A percentile compares a stretch with the other conserved stretches of the same genome.
Conservation (phyloP, 2,329 filamentous ascomycete species). For the Cryphonectria carpinicola region DNA sequence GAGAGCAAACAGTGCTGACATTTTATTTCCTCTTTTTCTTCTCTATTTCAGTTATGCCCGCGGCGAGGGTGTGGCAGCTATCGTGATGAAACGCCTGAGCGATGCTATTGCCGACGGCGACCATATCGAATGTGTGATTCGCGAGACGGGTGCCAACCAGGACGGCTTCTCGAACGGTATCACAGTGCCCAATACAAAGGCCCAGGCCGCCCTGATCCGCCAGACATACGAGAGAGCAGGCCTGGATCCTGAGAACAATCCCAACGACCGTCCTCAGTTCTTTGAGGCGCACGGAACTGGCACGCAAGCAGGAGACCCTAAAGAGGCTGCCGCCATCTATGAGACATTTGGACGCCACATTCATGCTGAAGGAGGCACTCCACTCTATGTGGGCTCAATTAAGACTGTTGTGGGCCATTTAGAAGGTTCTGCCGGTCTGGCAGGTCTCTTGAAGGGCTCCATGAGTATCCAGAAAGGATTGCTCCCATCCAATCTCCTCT, state of each 20-base stretch:
- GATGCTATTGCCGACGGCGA: conserved; percentile 52
- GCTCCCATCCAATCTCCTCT: conserved; percentile 43
- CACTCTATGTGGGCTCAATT: conserved; percentile 37
- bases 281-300: conserved; percentile 46
- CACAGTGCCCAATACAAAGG: conserved; percentile 48
- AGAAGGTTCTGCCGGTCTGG: conserved; percentile 47
- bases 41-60: conserved; percentile 49
- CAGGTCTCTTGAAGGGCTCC: conserved; percentile 44
- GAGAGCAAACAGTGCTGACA: not conserved
- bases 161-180: conserved; percentile 53
- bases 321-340: conserved; percentile 41
- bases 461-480: conserved; percentile 41
- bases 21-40: not conserved
- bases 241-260: conserved; percentile 35
- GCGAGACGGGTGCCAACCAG: conserved; percentile 47
- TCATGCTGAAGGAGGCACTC: not conserved
- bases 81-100: conserved; percentile 51
- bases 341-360: conserved; percentile 31
- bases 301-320: conserved; percentile 32
- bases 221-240: conserved; percentile 44
- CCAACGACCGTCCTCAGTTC: conserved; percentile 40
- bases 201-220: conserved; percentile 46
- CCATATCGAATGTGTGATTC: conserved; percentile 45
- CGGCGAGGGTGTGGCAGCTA: conserved; percentile 52
- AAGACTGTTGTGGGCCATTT: conserved; percentile 46